Conservation (phyloP, 805 yeast species). For the Sugiyamaella floridensis region DNA sequence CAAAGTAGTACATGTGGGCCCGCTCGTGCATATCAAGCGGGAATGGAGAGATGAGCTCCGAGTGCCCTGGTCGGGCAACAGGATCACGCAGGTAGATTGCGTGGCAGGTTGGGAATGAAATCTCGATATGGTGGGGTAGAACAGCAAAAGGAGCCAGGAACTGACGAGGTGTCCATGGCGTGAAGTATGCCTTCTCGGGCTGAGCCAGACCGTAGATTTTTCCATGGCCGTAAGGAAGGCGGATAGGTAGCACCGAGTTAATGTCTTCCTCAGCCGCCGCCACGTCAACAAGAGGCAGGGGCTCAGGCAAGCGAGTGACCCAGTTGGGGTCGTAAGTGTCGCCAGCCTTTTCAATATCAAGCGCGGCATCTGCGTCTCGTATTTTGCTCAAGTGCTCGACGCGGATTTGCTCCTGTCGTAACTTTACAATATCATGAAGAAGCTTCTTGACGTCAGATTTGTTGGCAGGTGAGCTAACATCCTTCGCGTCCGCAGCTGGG, state of each 20-base stretch:
- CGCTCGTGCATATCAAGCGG: constrained; percentile 77
- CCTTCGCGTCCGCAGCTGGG: constrained; percentile 2
- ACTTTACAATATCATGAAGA: constrained; percentile 26
- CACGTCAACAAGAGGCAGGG: constrained; percentile 39
- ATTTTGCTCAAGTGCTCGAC: constrained; percentile 11
- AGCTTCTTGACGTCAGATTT: constrained; percentile 27
- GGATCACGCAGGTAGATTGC: constrained; percentile 97
- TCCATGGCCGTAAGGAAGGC: constrained; percentile 75
- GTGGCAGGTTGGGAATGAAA: constrained; percentile 86
- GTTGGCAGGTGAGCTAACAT: constrained; percentile 9
- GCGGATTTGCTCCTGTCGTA: constrained; percentile 21
- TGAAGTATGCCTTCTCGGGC: constrained; percentile 74
- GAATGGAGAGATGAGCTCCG: constrained; percentile 91
- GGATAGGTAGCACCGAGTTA: constrained; percentile 38
- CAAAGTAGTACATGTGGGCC: constrained; percentile 81
- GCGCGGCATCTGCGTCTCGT: neutral
- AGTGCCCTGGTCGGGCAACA: constrained; percentile 92
- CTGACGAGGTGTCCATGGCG: constrained; percentile 95
- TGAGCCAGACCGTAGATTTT: constrained; percentile 72
- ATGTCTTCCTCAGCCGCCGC: constrained; percentile 49
- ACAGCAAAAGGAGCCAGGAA: constrained; percentile 89
- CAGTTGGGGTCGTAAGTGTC: constrained; percentile 45
- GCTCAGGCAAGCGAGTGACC: constrained; percentile 39
- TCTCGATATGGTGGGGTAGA: constrained; percentile 84
- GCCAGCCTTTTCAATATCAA: constrained; percentile 17